Evolutionary conservation across 805 yeast genomes (phyloP).

Genomic region (Myxozyma sirexii): DNA sequence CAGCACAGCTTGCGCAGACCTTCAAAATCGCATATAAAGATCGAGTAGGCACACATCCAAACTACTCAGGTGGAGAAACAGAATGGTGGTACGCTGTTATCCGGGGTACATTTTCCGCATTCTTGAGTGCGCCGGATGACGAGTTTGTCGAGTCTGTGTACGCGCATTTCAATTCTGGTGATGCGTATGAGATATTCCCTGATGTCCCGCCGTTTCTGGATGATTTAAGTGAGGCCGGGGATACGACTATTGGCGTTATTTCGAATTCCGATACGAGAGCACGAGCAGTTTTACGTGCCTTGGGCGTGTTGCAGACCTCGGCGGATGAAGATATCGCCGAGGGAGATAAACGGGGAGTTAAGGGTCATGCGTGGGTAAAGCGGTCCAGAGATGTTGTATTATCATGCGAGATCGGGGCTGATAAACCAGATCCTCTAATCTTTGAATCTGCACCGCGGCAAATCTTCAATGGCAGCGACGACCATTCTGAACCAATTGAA

Average conservation of each 20-base stretch:
- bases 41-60: constrained; percentile 17
- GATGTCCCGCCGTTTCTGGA: constrained; percentile 23
- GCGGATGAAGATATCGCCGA: background rate
- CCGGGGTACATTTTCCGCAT: constrained; percentile 10
- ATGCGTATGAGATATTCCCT: constrained; percentile 17
- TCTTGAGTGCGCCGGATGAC: background rate
- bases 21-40: constrained; percentile 16
- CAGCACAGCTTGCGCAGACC: background rate
- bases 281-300: constrained; percentile 11
- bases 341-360: background rate
- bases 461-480: too few relatives aligned
- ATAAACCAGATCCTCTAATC: constrained; percentile 27
- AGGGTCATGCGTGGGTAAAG: constrained; percentile 6
- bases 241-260: constrained; percentile 13
- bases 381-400: constrained; percentile 12
- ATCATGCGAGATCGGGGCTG: constrained; percentile 28
- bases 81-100: constrained; percentile 31
- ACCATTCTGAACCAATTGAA: too few relatives aligned
- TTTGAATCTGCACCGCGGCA: constrained; percentile 18
- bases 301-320: constrained; percentile 14
- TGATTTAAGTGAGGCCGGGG: background rate
- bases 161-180: constrained; percentile 21
- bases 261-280: constrained; percentile 28
- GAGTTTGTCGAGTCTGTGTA: constrained; percentile 13
- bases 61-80: constrained; percentile 24